Conservation (phyloP, 305 asterid genomes). For the Salvia sclarea region DNA sequence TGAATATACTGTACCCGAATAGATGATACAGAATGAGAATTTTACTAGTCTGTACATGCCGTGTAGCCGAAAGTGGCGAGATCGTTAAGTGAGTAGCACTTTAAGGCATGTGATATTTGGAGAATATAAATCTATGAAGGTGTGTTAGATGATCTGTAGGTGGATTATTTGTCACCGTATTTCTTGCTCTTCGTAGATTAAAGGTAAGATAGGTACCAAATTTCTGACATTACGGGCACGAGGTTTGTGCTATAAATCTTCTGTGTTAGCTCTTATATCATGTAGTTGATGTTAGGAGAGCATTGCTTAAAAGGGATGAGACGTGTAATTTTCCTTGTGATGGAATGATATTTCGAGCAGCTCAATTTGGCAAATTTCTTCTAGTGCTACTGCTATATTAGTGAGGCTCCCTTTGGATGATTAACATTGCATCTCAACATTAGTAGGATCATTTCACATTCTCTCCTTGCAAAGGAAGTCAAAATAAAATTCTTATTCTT, state of each 20-base stretch:
- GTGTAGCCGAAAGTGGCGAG: too few relatives aligned
- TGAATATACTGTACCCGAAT: background rate
- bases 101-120: too few relatives aligned
- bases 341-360: background rate
- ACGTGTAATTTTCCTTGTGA: background rate
- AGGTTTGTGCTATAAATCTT: background rate
- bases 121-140: too few relatives aligned
- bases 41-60: too few relatives aligned
- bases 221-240: background rate
- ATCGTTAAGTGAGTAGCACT: too few relatives aligned
- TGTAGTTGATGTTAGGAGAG: slow-evolving; percentile 9
- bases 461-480: background rate
- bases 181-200: background rate
- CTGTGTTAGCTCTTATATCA: background rate
- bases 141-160: too few relatives aligned
- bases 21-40: too few relatives aligned
- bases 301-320: background rate
- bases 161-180: background rate
- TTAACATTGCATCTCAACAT: background rate
- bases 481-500: background rate
- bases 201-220: background rate
- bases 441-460: background rate
- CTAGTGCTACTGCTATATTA: background rate
- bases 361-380: slow-evolving; percentile 1
- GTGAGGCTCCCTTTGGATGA: background rate